Evolutionary conservation across 1,284 basidiomycete species (phyloP).

Genomic region (Takashimella koratensis): DNA sequence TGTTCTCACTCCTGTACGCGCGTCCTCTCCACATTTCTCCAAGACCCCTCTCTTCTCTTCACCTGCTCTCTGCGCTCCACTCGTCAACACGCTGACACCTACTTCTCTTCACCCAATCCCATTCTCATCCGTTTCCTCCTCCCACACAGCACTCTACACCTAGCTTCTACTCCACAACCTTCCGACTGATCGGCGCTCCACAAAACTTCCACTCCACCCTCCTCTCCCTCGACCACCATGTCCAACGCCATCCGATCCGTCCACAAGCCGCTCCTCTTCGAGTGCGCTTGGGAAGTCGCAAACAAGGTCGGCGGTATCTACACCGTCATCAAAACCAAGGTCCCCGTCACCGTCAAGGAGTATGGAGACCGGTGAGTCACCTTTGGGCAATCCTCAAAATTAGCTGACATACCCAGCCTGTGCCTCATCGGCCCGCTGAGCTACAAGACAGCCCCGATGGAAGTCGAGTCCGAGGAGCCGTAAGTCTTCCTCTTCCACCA

Average conservation of each 20-base stretch:
- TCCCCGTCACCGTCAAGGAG: conserved; percentile 92
- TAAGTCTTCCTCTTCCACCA: conserved; percentile 48
- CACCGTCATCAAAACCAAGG: conserved; percentile 99
- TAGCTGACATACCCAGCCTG: conserved; percentile 57
- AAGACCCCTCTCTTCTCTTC: not conserved
- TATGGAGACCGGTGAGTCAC: conserved; percentile 54
- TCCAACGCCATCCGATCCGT: conserved; percentile 59
- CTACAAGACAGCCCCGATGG: conserved; percentile 98
- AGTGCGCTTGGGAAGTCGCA: conserved; percentile 90
- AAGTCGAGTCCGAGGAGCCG: conserved; percentile 91
- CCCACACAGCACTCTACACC: not conserved
- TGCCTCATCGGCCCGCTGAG: conserved; percentile 89
- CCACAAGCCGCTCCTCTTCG: conserved; percentile 73
- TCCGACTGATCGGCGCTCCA: too few relatives aligned
- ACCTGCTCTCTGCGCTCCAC: too few relatives aligned
- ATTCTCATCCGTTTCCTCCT: conserved; percentile 3
- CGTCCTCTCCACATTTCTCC: not conserved
- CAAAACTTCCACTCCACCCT: not conserved
- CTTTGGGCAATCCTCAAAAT: not conserved
- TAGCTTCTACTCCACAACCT: not conserved
- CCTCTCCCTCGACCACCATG: not conserved
- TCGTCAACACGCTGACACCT: too few relatives aligned
- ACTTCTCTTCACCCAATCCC: conserved; percentile 8
- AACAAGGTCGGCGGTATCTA: conserved; percentile 99
- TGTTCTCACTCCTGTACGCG: not conserved